phyloP scores from a whole-genome alignment of 2,329 filamentous ascomycete genomes.

The Colletotrichum sp. region DNA sequence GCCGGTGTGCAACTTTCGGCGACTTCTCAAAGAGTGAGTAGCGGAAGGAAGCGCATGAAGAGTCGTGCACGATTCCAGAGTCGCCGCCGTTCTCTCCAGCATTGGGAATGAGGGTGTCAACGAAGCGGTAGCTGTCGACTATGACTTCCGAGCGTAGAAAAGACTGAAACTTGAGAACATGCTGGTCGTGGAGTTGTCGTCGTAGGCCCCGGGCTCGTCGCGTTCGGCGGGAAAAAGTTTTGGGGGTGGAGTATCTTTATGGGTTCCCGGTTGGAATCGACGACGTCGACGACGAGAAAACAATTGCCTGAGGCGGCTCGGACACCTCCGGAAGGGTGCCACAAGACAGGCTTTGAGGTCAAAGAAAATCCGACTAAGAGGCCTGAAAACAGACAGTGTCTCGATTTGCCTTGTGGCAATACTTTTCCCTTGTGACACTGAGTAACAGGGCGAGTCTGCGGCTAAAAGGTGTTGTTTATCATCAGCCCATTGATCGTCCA shows the following conservation, averaged over 20 bases:
- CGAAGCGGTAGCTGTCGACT: neutral
- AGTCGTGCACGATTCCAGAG: constrained; percentile 61
- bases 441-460: neutral
- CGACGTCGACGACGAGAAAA: constrained; percentile 3
- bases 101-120: constrained; percentile 39
- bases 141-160: neutral
- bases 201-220: neutral
- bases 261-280: neutral
- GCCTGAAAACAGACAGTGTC: neutral
- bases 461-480: neutral
- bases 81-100: constrained; percentile 63
- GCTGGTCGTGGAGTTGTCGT: neutral
- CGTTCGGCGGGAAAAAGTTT: neutral
- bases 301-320: neutral
- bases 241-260: constrained; percentile 1
- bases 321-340: neutral
- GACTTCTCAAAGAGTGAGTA: constrained; percentile 39
- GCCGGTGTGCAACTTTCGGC: constrained; percentile 49
- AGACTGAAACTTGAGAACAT: neutral
- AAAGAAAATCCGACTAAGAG: neutral
- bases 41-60: constrained; percentile 53
- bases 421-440: neutral
- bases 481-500: constrained; percentile 1
- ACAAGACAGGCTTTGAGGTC: neutral
- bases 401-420: neutral